A percentile compares a stretch with the other conserved stretches of the same genome.
These are phyloP conservation scores for Trichopus zeylanicus DNA, from an alignment of 116 monocot genomes.

Conservation along the genomic window DNA sequence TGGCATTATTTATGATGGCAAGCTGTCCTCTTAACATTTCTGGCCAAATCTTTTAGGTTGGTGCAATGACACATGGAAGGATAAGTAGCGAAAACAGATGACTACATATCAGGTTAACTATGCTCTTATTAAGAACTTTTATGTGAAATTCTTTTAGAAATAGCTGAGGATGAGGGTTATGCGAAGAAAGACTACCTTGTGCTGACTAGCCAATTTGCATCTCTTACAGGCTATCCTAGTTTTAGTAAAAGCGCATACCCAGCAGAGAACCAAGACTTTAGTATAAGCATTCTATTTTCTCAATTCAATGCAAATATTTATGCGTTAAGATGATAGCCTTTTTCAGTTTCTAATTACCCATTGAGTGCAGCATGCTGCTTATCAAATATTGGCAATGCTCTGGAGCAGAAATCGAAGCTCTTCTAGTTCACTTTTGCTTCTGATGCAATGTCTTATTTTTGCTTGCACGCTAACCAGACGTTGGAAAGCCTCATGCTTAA, in stretches of 20 bases:
- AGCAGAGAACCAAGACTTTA: too few species aligned
- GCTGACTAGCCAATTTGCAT: not conserved
- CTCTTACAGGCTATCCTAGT: too few species aligned
- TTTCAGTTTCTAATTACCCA: conserved; percentile 79
- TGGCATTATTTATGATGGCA: not conserved
- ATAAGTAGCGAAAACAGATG: conserved; percentile 80
- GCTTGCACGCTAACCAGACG: too few species aligned
- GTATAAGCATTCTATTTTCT: not conserved
- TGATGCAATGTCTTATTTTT: too few species aligned
- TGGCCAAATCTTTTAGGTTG: conserved; percentile 45
- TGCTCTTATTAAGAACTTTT: too few species aligned
- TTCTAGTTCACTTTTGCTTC: too few species aligned
- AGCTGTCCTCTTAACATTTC: not conserved
- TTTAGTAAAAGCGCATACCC: too few species aligned
- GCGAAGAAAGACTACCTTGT: not conserved
- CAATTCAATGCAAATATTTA: not conserved
- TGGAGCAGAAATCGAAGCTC: conserved; percentile 89
- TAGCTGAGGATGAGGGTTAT: not conserved
- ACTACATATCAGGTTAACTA: conserved; percentile 59
- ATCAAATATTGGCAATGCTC: conserved; percentile 56
- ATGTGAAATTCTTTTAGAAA: not conserved
- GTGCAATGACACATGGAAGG: conserved; percentile 94
- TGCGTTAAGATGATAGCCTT: conserved; percentile 1
- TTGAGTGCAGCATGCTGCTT: conserved; percentile 93
- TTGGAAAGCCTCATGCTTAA: too few species aligned